Evolutionary conservation across 768 basidiomycete species (phyloP), one percentile per base, ranked within the genome.

Genomic region (Panus rudis): DNA sequence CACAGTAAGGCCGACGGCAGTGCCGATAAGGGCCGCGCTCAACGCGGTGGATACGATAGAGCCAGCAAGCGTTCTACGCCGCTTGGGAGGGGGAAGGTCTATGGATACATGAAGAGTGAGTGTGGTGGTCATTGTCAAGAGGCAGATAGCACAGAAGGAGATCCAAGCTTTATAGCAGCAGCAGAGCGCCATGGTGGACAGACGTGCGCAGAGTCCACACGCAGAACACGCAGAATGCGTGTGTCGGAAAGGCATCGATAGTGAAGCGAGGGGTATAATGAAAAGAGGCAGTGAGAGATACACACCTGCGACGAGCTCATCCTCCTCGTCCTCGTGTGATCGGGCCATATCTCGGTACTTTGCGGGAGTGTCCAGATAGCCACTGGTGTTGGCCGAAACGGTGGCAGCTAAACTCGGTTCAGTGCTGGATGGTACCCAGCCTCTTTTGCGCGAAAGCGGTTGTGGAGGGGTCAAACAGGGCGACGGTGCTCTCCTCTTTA

Each of bases 1-100:
- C 31, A 89, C 85, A 34, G 87, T 88, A 49, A 90, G 71, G 46
- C 88, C 88, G 40, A 92, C 88, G 13, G 89, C 89, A 17, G 85
- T 82, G 45, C 88, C 85, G 47, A 92, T 85, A 46, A 92, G 74
- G 35, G 86, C 89, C 50, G 88, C 87, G 64, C 76, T 86, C 63
- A 91, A 68, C 43, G 89, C 88, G 24, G 86, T 85, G 13, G 85
- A 84, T 49, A 90, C 77, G 55, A 92, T 81, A 45, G 84, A 82
- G 49, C 85, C 85, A 50, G 86, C 82, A 63, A 90, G 72, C 47
- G 82, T 82, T 55, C 83, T 78, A 47, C 86, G 84, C 57, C 81
- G 80, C 70, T 90, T 91, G 52, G 78, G 68, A 37, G 86, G 81
- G 22, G 79, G 78, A 39, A 82, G 59, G 58, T 87, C 86, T 88